Evolutionary conservation across 305 asterid genomes (phyloP).

Genomic region (Fraxinus albicans): DNA sequence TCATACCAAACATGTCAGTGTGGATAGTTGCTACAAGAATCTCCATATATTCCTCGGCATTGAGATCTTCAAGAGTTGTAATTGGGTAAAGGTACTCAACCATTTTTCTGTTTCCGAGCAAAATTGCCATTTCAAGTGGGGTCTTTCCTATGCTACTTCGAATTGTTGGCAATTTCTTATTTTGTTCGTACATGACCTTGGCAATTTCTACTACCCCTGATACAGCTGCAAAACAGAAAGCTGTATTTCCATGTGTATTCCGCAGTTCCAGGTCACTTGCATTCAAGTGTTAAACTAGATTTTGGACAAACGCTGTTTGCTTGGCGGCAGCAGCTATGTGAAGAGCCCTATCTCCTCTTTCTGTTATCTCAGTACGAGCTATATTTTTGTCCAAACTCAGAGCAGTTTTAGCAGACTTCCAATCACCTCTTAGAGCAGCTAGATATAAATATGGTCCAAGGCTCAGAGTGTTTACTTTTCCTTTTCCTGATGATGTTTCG

Average conservation of each 20-base stretch:
- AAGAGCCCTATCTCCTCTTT: constrained; percentile 35
- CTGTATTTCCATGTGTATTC: constrained; percentile 32
- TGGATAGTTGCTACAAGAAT: not conserved
- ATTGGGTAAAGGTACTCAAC: constrained; percentile 16
- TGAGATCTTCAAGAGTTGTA: not conserved
- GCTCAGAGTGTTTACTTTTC: not conserved
- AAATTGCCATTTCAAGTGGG: not conserved
- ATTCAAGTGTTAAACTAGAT: constrained; percentile 27
- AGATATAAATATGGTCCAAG: constrained; percentile 14
- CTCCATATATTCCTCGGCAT: not conserved
- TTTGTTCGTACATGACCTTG: not conserved
- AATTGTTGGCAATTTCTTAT: no score
- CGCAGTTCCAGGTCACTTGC: constrained; percentile 20
- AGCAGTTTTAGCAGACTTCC: constrained; percentile 31
- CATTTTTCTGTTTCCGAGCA: not conserved
- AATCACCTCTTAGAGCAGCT: constrained; percentile 45
- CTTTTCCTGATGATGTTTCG: not conserved
- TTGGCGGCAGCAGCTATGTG: constrained; percentile 39
- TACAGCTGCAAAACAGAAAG: constrained; percentile 21
- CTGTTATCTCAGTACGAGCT: not conserved
- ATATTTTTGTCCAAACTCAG: not conserved
- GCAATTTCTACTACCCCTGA: constrained; percentile 5
- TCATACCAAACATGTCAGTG: constrained; percentile 16
- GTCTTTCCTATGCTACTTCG: no score
- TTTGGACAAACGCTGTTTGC: constrained; percentile 33